Evolutionary conservation across 768 basidiomycete species (phyloP).

Genomic region (Phylloporus sp.): DNA sequence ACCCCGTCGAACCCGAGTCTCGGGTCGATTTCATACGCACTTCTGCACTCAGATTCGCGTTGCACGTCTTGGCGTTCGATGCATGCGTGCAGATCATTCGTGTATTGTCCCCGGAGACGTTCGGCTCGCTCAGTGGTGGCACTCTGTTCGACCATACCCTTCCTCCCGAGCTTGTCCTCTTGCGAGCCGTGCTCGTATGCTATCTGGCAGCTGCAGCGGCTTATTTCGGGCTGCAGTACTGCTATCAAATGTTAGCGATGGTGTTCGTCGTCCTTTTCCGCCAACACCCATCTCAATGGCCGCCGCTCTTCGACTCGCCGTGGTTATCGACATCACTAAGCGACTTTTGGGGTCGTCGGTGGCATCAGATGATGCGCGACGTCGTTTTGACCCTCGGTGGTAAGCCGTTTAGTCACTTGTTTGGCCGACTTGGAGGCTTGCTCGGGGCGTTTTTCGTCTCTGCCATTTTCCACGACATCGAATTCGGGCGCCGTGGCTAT

Average conservation of each 20-base stretch:
- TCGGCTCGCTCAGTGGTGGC: slow-evolving; percentile 32
- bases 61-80: slow-evolving; percentile 15
- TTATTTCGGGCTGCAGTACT: slow-evolving; percentile 42
- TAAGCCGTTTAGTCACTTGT: slow-evolving; percentile 36
- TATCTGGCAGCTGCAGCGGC: slow-evolving; percentile 40
- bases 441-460: slow-evolving; percentile 57
- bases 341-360: slow-evolving; percentile 58
- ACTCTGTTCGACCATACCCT: slow-evolving; percentile 33
- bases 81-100: slow-evolving; percentile 12
- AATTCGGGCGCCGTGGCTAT: slow-evolving; percentile 45
- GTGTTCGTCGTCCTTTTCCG: slow-evolving; percentile 42
- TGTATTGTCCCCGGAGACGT: slow-evolving; percentile 36
- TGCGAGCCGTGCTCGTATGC: slow-evolving; percentile 41
- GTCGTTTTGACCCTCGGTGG: slow-evolving; percentile 47
- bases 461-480: slow-evolving; percentile 51
- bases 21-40: slow-evolving; percentile 10
- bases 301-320: slow-evolving; percentile 54
- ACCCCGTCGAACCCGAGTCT: slow-evolving; percentile 4
- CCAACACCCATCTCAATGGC: slow-evolving; percentile 52
- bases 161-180: slow-evolving; percentile 28
- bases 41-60: not conserved
- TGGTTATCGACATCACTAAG: slow-evolving; percentile 52
- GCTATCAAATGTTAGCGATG: slow-evolving; percentile 40
- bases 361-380: slow-evolving; percentile 65
- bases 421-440: slow-evolving; percentile 47